Base-by-base conservation (phyloP, 257 asterid genomes). In the Lantana camara region DNA sequence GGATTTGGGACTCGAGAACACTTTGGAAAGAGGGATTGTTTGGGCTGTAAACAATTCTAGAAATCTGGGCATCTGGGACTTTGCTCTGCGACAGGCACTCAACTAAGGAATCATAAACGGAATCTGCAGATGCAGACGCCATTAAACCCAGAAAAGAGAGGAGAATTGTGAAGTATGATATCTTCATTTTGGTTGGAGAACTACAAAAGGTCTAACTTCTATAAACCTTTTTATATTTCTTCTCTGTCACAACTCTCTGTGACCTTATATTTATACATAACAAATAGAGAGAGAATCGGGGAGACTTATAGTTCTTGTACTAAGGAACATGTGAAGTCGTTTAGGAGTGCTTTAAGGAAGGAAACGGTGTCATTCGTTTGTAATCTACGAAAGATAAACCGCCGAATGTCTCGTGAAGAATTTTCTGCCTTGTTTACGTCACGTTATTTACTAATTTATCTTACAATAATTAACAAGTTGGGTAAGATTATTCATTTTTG, bases 21-120 rank as follows among this genome's bases (percentile, higher is more conserved):
- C 30, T 57, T 0, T 71, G 3, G 74, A 73, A 81, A 4, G 75
- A 60, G 44, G 85, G 66, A 32, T 27, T 76, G 44, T 34, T 69
- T n/a, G 83, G 85, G 71, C 47, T 30, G 69, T 76, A 84, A 0
- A 84, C 19, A 3, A 78, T 77, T 0, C 9, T 27, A 0, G 83
- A 47, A 9, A 79, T 70, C 4, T 75, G 73, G 32, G 68, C 30
- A 0, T 48, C 15, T 1, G 80, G 70, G 64, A 72, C 56, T 64
- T 74, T 45, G 22, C 47, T 50, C 1, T 54, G 63, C 5, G 73
- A 4, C n/a, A 82, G 68, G 41, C 88, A 82, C 9, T 61, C 44
- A 2, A 62, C 57, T 5, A 82, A 66, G 27, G 70, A 30, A 27
- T 69, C 70, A 46, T 56, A 53, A 15, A 68, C 53, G 0, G 77